Conservation (phyloP, 192 early-diverging fungal genomes). For the Entomortierella beljakovae region DNA sequence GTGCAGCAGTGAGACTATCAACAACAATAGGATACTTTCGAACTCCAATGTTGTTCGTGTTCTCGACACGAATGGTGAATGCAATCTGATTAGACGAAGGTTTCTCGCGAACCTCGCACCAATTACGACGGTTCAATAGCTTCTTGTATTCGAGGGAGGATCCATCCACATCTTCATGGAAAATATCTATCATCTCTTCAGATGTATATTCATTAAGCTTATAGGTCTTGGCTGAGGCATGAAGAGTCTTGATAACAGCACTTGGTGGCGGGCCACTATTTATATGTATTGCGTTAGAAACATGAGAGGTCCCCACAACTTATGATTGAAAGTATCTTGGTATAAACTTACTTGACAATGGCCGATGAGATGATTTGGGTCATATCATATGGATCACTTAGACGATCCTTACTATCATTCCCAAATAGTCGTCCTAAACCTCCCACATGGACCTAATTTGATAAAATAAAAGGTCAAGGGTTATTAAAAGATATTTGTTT, state of each 20-base stretch:
- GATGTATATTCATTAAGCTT: slow-evolving; percentile 69
- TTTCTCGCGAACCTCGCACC: slow-evolving; percentile 63
- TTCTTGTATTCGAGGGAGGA: slow-evolving; percentile 52
- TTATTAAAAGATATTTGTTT: slow-evolving; percentile 10
- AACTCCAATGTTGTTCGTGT: slow-evolving; percentile 58
- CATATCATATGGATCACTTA: slow-evolving; percentile 79
- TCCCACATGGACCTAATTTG: slow-evolving; percentile 68
- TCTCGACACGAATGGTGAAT: slow-evolving; percentile 68
- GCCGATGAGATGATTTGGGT: slow-evolving; percentile 84
- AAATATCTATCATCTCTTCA: slow-evolving; percentile 80
- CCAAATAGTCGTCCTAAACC: slow-evolving; percentile 72
- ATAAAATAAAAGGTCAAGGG: not conserved
- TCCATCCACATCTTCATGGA: slow-evolving; percentile 77
- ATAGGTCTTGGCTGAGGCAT: slow-evolving; percentile 67
- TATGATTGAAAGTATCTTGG: too few species aligned
- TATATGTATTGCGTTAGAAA: too few species aligned
- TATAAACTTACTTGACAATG: slow-evolving; percentile 76
- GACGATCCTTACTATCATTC: slow-evolving; percentile 62
- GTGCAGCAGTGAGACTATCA: not conserved
- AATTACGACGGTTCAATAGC: slow-evolving; percentile 70
- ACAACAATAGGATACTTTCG: slow-evolving; percentile 63
- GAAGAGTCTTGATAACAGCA: slow-evolving; percentile 73
- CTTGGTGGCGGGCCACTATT: slow-evolving; percentile 73
- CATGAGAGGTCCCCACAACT: too few species aligned
- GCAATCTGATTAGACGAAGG: slow-evolving; percentile 46